A percentile compares a stretch with the other conserved stretches of the same genome.
These are phyloP conservation scores for Ophiostoma novo-ulmi DNA, from an alignment of 2,329 filamentous ascomycete species.

Conservation along the genomic window DNA sequence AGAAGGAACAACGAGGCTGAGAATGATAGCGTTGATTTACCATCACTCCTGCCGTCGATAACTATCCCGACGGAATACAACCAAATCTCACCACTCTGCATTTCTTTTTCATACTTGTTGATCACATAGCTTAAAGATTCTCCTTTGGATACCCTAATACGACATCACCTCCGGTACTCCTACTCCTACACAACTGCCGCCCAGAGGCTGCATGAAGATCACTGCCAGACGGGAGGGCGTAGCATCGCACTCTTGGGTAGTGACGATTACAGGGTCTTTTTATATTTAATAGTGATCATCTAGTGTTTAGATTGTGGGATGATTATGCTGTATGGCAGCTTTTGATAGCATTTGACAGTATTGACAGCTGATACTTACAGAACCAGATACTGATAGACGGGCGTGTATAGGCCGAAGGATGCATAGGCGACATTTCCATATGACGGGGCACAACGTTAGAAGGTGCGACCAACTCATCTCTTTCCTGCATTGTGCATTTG, in stretches of 20 bases:
- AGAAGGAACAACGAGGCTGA: constrained; percentile 1
- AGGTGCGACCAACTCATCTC: not conserved
- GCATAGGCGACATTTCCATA: not conserved
- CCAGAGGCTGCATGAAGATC: not conserved
- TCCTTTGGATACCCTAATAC: not conserved
- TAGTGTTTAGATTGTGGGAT: not conserved
- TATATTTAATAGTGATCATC: constrained; percentile 1
- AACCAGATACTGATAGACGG: not conserved
- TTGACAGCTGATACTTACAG: not conserved
- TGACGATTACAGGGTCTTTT: not conserved
- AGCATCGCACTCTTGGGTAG: constrained; percentile 5
- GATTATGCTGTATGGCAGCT: no score
- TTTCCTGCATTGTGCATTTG: not conserved
- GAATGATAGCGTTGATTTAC: not conserved
- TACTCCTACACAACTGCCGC: not conserved
- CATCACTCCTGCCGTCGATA: not conserved
- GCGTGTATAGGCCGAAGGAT: not conserved
- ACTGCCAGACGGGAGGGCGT: not conserved
- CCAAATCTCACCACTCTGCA: not conserved
- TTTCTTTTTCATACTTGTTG: not conserved
- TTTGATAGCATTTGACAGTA: no score
- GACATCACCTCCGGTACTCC: not conserved
- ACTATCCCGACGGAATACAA: not conserved
- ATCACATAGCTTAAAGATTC: not conserved
- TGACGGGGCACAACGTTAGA: not conserved